These are phyloP conservation scores for Allantophomopsis cytisporea DNA, from an alignment of 2,329 filamentous ascomycete genomes.

Conservation along the genomic window DNA sequence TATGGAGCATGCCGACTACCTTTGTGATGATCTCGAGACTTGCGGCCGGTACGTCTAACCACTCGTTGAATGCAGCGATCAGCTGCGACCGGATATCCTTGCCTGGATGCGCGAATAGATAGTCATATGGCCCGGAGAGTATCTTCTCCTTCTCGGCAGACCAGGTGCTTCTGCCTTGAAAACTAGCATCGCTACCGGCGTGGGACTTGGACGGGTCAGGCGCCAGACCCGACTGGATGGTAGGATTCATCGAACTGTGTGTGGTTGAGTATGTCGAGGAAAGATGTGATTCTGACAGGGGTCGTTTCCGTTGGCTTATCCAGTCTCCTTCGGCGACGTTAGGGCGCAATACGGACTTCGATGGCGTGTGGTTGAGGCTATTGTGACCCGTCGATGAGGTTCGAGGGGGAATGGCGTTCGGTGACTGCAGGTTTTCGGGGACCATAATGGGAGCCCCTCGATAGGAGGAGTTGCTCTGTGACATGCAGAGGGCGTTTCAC, in stretches of 20 bases:
- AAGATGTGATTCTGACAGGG: not conserved
- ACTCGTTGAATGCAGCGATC: conserved; percentile 69
- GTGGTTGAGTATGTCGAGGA: not conserved
- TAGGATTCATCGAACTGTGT: conserved; percentile 8
- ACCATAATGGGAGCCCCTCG: conserved; percentile 1
- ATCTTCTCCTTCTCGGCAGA: conserved; percentile 64
- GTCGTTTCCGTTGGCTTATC: conserved; percentile 28
- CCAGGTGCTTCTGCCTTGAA: conserved; percentile 33
- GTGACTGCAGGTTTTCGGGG: conserved; percentile 24
- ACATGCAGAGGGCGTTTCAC: not conserved
- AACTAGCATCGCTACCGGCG: conserved; percentile 16
- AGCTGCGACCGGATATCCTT: conserved; percentile 76
- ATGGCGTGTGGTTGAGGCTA: conserved; percentile 9
- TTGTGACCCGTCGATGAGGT: conserved; percentile 51
- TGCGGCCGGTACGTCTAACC: conserved; percentile 59
- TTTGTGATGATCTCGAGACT: conserved; percentile 63
- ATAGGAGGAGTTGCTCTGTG: not conserved
- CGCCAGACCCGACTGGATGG: conserved; percentile 7
- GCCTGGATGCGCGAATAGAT: conserved; percentile 64
- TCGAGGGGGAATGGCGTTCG: conserved; percentile 57
- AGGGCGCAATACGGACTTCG: conserved; percentile 29
- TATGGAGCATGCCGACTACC: conserved; percentile 77
- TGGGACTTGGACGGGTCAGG: conserved; percentile 13
- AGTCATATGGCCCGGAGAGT: conserved; percentile 67
- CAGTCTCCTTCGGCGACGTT: conserved; percentile 45